These are phyloP conservation scores for Leccinum griseonigrum DNA, from an alignment of 1,284 basidiomycete genomes.

Conservation along the genomic window DNA sequence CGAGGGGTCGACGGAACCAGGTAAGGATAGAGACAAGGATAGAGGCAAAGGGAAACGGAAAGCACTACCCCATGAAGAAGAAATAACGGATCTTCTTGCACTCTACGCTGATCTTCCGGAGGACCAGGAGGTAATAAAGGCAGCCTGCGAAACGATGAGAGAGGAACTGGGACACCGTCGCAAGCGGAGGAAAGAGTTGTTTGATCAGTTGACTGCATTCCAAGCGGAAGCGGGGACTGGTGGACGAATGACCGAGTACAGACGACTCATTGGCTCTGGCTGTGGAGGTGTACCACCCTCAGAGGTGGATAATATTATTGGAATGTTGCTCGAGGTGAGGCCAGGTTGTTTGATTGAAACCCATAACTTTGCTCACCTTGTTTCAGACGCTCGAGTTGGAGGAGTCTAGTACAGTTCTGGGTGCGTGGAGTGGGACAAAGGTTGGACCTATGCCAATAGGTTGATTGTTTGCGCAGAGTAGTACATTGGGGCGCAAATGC, in stretches of 20 bases:
- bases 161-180: slow-evolving; percentile 65
- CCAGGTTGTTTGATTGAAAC: slow-evolving; percentile 5
- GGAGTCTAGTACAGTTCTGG: slow-evolving; percentile 58
- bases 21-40: slow-evolving; percentile 30
- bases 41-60: slow-evolving; percentile 51
- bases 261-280: slow-evolving; percentile 81
- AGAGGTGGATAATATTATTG: slow-evolving; percentile 83
- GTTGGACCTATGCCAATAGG: slow-evolving; percentile 21
- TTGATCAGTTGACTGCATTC: slow-evolving; percentile 73
- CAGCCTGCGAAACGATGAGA: slow-evolving; percentile 59
- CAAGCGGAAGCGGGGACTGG: slow-evolving; percentile 89
- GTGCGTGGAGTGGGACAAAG: slow-evolving; percentile 37
- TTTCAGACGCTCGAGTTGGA: slow-evolving; percentile 69
- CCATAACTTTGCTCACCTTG: slow-evolving; percentile 1
- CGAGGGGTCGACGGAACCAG: slow-evolving; percentile 22
- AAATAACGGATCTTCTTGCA: slow-evolving; percentile 59
- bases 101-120: slow-evolving; percentile 57
- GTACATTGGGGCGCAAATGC: slow-evolving; percentile 3
- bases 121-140: slow-evolving; percentile 55
- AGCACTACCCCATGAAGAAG: slow-evolving; percentile 46
- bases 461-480: slow-evolving; percentile 13
- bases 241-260: slow-evolving; percentile 84
- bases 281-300: slow-evolving; percentile 84
- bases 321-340: slow-evolving; percentile 79
- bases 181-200: slow-evolving; percentile 65